Base-by-base conservation (phyloP, 257 asterid species). In the Plectranthus barbatus region DNA sequence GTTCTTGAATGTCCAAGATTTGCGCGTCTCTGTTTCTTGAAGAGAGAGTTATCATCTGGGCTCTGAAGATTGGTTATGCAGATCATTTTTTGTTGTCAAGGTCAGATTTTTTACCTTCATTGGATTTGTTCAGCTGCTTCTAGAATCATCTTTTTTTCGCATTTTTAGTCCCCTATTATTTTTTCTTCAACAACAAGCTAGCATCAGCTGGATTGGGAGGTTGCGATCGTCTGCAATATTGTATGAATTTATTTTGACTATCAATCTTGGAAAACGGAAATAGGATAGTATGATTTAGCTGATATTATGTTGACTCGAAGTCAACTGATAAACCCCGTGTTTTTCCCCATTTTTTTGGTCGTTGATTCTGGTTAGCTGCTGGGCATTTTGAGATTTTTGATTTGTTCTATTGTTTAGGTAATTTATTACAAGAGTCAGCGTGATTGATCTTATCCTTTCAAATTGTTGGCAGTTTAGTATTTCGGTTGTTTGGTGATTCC, bases 281-380 rank as follows among this genome's bases (percentile, higher is more conserved):
- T 40, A 37, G 57, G 73, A 29, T n/a, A 31, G 46, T 49, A 9
- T 34, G 66, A 68, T 74, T 72, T 62, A 64, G 64, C 62, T 52
- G 62, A 59, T 56, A 7, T 65, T 65, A 4, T 63, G 71, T 75
- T 80, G 83, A 77, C 81, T 77, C 49, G 56, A 13, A 72, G 86
- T 77, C 81, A 74, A 74, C 72, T 57, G 67, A 72, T 69, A 54
- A 29, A 44, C 34, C 40, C 36, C n/a, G 37, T 21, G 63, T 68
- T 42, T 59, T 72, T n/a, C 8, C 50, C 63, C 70, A 64, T 41
- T 4, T 60, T 24, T 72, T 67, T 19, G 57, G 50, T 21, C 9
- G 64, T 61, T 56, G 50, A 34, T 60, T 62, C 49, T 49, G 39
- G 64, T 20, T 67, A 64, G 56, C 24, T 53, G 57, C 60, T 58